Percentiles rank a stretch among this genome's conserved stretches.
Conservation (phyloP, 2,329 filamentous ascomycete genomes). For the Grosmannia serpens region DNA sequence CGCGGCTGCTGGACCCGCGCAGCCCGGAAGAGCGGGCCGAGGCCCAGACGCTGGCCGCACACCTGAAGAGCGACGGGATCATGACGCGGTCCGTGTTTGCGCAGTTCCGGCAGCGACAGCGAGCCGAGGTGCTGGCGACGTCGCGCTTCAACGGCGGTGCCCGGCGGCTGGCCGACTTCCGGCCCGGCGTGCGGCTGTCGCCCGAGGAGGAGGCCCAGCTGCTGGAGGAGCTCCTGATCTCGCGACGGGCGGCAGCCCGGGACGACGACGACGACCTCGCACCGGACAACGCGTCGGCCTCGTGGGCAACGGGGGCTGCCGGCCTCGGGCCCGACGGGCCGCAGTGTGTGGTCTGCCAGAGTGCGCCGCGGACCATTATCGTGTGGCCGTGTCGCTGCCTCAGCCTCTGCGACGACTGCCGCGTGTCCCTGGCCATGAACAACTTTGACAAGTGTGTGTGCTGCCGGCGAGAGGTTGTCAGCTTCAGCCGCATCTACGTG, state of each 20-base stretch:
- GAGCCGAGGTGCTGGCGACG: slow-evolving; percentile 50
- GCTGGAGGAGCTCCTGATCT: slow-evolving; percentile 48
- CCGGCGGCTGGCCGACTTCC: slow-evolving; percentile 18
- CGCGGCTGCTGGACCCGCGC: slow-evolving; percentile 69
- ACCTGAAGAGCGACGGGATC: slow-evolving; percentile 58
- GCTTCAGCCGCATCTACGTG: slow-evolving; percentile 85
- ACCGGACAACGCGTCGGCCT: slow-evolving; percentile 12
- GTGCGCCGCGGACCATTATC: slow-evolving; percentile 73
- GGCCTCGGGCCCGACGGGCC: slow-evolving; percentile 62
- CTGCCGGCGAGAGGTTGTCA: slow-evolving; percentile 76
- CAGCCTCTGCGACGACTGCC: slow-evolving; percentile 87
- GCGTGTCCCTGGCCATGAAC: slow-evolving; percentile 87
- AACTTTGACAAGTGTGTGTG: slow-evolving; percentile 97
- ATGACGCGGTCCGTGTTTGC: slow-evolving; percentile 74
- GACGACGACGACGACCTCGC: slow-evolving; percentile 7
- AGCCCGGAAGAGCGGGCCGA: slow-evolving; percentile 69
- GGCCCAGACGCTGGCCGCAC: slow-evolving; percentile 68
- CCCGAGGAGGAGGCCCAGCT: slow-evolving; percentile 49
- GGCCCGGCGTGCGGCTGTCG: slow-evolving; percentile 29
- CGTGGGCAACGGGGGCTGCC: slow-evolving; percentile 60
- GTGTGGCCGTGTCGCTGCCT: slow-evolving; percentile 96
- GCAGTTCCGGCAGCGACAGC: slow-evolving; percentile 54
- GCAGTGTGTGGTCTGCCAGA: slow-evolving; percentile 89
- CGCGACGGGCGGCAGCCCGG: slow-evolving; percentile 25
- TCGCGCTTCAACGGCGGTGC: slow-evolving; percentile 13